These are phyloP conservation scores for Paraurostyla sp. DNA, from an alignment of 73 alveolate genomes.

Conservation along the genomic window DNA sequence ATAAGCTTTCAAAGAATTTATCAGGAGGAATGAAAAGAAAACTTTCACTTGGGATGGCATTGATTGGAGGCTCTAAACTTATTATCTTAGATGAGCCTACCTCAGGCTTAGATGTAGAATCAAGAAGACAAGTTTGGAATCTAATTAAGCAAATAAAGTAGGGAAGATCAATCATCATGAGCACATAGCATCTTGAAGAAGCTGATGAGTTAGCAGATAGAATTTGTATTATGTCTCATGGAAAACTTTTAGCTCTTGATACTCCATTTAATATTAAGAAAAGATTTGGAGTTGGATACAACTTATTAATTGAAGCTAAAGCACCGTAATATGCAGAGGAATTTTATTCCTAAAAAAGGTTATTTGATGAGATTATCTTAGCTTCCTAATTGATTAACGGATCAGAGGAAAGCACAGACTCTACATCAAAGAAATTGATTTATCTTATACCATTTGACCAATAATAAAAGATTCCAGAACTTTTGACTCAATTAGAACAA, in stretches of 20 bases:
- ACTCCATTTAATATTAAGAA: slow-evolving; percentile 80
- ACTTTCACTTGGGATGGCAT: slow-evolving; percentile 81
- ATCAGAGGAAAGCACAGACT: slow-evolving; percentile 36
- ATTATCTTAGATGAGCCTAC: slow-evolving; percentile 89
- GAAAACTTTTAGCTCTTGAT: slow-evolving; percentile 87
- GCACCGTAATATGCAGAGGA: background rate
- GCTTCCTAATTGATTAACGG: background rate
- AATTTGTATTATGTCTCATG: slow-evolving; percentile 94
- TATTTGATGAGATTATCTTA: slow-evolving; percentile 8
- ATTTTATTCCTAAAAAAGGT: background rate
- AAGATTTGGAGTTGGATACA: slow-evolving; percentile 89
- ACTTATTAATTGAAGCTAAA: slow-evolving; percentile 67
- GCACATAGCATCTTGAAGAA: slow-evolving; percentile 96
- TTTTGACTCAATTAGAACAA: slow-evolving; percentile 6
- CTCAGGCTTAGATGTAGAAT: slow-evolving; percentile 83
- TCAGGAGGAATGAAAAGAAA: slow-evolving; percentile 86
- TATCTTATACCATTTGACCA: slow-evolving; percentile 50
- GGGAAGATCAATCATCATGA: slow-evolving; percentile 79
- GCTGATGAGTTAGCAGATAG: slow-evolving; percentile 95
- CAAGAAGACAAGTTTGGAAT: slow-evolving; percentile 82
- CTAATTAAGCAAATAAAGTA: slow-evolving; percentile 59
- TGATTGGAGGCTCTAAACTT: slow-evolving; percentile 75
- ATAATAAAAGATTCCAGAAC: background rate
- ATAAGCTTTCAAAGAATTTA: slow-evolving; percentile 59
- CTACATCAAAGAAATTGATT: slow-evolving; percentile 32